A percentile compares a stretch with the other conserved stretches of the same genome.
These are phyloP conservation scores for Phlyctochytrium planicorne DNA, from an alignment of 192 early-diverging fungal genomes.

Conservation along the genomic window DNA sequence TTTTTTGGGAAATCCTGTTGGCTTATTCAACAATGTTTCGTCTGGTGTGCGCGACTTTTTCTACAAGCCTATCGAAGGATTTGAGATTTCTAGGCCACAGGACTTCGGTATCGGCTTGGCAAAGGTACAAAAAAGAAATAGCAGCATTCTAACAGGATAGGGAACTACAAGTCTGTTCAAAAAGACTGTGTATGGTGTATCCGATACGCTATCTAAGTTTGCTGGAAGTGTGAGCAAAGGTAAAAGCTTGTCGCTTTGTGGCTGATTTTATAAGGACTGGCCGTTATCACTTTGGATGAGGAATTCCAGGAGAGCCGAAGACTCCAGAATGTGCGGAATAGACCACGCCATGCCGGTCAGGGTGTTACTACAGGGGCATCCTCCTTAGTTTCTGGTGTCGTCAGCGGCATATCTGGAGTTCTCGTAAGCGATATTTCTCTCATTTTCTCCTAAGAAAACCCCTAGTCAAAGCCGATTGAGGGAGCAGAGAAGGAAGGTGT, in stretches of 20 bases:
- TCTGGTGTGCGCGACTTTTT: conserved; percentile 95
- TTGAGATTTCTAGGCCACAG: conserved; percentile 91
- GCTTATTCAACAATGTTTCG: conserved; percentile 92
- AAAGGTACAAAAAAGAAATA: conserved; percentile 52
- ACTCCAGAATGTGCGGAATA: conserved; percentile 76
- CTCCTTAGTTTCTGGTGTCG: conserved; percentile 78
- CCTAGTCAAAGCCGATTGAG: conserved; percentile 72
- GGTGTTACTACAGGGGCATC: conserved; percentile 87
- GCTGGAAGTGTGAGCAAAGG: conserved; percentile 96
- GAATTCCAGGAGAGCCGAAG: conserved; percentile 82
- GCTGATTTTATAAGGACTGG: conserved; percentile 52
- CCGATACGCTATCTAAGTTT: conserved; percentile 92
- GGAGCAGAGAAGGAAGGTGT: conserved; percentile 87
- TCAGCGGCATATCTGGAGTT: conserved; percentile 85
- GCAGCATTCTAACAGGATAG: conserved; percentile 27
- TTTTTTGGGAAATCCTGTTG: conserved; percentile 96
- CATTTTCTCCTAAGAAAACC: neutral
- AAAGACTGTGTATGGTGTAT: conserved; percentile 95
- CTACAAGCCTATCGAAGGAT: conserved; percentile 96
- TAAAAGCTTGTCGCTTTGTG: neutral
- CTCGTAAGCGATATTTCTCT: conserved; percentile 52
- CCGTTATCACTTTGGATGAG: conserved; percentile 92
- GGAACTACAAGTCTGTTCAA: conserved; percentile 75
- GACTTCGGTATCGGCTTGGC: conserved; percentile 92
- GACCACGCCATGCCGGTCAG: conserved; percentile 84